These are phyloP conservation scores for Cystoisospora suis DNA, from an alignment of 169 alveolate species.

Conservation along the genomic window DNA sequence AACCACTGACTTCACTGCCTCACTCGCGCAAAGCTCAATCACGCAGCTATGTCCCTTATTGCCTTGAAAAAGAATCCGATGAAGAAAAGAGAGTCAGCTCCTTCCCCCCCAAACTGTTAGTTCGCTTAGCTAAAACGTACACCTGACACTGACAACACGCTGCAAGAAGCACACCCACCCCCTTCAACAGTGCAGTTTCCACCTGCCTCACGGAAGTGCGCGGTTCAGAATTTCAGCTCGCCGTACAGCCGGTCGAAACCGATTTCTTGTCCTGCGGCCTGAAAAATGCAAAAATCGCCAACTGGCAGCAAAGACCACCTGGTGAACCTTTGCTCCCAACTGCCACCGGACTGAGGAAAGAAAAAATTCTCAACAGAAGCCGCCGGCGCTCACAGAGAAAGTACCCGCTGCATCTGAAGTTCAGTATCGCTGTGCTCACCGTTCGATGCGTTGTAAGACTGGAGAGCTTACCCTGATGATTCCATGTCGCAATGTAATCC, in stretches of 20 bases:
- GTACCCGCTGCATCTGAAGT: too few relatives aligned
- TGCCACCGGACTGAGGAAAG: neutral
- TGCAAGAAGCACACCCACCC: neutral
- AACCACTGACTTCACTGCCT: too few relatives aligned
- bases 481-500: slow-evolving; percentile 21
- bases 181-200: neutral
- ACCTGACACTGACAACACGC: neutral
- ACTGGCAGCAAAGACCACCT: neutral
- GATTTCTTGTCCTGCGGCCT: slow-evolving; percentile 18
- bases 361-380: neutral
- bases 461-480: slow-evolving; percentile 18
- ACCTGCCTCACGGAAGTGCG: neutral
- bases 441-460: too few relatives aligned
- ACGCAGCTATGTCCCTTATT: too few relatives aligned
- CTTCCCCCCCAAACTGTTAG: neutral
- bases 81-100: neutral
- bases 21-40: too few relatives aligned
- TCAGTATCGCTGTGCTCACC: too few relatives aligned
- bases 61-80: neutral
- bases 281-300: neutral
- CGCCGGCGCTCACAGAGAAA: too few relatives aligned
- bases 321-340: neutral
- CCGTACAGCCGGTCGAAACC: slow-evolving; percentile 22
- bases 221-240: neutral
- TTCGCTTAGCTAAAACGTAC: neutral